A percentile compares a stretch with the other conserved stretches of the same genome.
Evolutionary conservation across 129 eudicot genomes (phyloP).

Genomic region (Smallanthus sonchifolius): DNA sequence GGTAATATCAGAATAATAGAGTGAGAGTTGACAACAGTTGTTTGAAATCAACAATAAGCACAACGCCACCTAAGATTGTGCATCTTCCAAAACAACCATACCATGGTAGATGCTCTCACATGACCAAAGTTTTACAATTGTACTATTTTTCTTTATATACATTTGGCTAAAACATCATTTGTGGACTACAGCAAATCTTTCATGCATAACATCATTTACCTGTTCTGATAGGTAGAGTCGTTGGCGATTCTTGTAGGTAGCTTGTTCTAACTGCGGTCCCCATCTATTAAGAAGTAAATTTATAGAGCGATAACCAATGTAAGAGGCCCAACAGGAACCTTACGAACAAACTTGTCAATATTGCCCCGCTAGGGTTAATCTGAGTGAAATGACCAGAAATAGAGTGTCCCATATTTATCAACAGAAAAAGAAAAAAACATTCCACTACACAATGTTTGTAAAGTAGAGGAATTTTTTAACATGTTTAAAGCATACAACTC

Average conservation of each 20-base stretch:
- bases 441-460: not conserved
- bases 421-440: not conserved
- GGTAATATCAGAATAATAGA: not conserved
- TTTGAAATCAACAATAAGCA: not conserved
- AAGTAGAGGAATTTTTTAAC: not conserved
- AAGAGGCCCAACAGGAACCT: not conserved
- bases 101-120: not conserved
- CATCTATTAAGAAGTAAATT: conserved; percentile 40
- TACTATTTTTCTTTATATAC: not conserved
- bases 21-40: not conserved
- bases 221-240: conserved; percentile 93
- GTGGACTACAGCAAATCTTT: not conserved
- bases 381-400: not conserved
- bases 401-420: not conserved
- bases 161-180: not conserved
- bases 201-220: conserved; percentile 34
- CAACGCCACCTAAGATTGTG: not conserved
- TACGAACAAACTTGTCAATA: not conserved
- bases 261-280: conserved; percentile 85
- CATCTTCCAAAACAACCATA: not conserved
- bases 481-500: not conserved
- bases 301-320: not conserved
- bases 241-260: conserved; percentile 92
- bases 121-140: not conserved
- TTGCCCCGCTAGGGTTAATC: not conserved